phyloP scores from a whole-genome alignment of 2,329 filamentous ascomycete genomes.

The Fusarium staphyleae region DNA sequence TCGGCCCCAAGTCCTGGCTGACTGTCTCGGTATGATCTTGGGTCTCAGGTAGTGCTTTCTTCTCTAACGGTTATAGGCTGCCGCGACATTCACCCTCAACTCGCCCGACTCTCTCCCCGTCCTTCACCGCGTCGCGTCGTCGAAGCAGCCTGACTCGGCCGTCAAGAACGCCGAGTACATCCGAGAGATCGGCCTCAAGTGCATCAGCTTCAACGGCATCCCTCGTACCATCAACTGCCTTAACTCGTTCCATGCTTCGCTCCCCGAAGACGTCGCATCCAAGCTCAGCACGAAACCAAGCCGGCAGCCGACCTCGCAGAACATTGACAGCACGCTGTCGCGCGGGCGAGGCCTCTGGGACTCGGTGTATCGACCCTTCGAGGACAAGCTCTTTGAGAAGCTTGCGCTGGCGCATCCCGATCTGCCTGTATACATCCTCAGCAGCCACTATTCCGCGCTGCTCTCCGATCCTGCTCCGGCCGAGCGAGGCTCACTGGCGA shows the following conservation, averaged over 20 bases:
- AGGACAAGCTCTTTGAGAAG: conserved; percentile 73
- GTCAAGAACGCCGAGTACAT: conserved; percentile 72
- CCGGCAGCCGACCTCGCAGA: conserved; percentile 58
- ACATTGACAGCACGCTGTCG: conserved; percentile 59
- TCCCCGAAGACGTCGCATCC: conserved; percentile 63
- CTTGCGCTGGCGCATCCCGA: conserved; percentile 81
- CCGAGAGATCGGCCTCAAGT: conserved; percentile 77
- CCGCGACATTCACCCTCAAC: conserved; percentile 86
- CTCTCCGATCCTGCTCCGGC: conserved; percentile 70
- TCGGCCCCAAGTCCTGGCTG: conserved; percentile 71
- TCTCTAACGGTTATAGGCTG: conserved; percentile 60
- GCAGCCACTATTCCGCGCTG: conserved; percentile 75
- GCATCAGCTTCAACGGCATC: conserved; percentile 82
- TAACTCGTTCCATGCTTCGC: conserved; percentile 69
- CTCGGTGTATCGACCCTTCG: conserved; percentile 78
- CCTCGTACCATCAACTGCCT: conserved; percentile 85
- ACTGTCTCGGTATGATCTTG: conserved; percentile 63
- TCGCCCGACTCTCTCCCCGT: conserved; percentile 76
- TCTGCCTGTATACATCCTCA: conserved; percentile 79
- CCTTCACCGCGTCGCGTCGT: conserved; percentile 62
- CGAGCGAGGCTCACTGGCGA: conserved; percentile 53
- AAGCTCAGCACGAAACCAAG: conserved; percentile 64
- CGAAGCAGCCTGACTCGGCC: conserved; percentile 27
- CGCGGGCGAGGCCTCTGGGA: conserved; percentile 76
- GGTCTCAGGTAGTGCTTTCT: too few species aligned